These are phyloP conservation scores for Debaryomycetaceae sp. DNA, from an alignment of 1,139 yeast species.

Conservation along the genomic window DNA sequence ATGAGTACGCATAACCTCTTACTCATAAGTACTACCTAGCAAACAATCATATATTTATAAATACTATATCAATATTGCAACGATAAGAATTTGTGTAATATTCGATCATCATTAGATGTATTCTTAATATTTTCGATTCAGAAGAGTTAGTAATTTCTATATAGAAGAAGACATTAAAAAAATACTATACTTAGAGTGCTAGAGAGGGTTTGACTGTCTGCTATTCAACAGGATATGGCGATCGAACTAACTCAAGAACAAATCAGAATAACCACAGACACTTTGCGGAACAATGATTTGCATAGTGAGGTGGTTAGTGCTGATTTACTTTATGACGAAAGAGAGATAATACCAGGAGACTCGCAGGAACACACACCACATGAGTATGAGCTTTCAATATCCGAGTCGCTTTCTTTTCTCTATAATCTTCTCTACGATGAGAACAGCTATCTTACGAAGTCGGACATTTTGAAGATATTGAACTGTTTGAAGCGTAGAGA, in stretches of 20 bases:
- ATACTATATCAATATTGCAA: background rate
- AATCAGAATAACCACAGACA: conserved; percentile 1
- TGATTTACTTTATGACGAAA: background rate
- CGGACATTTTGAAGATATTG: conserved; percentile 35
- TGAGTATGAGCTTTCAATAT: conserved; percentile 40
- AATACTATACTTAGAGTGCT: background rate
- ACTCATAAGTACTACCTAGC: background rate
- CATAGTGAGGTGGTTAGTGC: background rate
- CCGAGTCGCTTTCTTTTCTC: conserved; percentile 39
- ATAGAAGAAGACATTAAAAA: too few species aligned
- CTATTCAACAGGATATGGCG: conserved; percentile 9
- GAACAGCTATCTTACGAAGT: conserved; percentile 28
- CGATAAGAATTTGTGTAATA: background rate
- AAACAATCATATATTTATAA: background rate
- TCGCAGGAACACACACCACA: conserved; percentile 9
- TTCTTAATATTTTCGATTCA: background rate
- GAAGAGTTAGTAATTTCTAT: background rate
- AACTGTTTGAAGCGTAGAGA: conserved; percentile 37
- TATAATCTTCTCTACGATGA: conserved; percentile 40
- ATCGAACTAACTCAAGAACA: conserved; percentile 12
- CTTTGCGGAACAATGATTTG: conserved; percentile 1
- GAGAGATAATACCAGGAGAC: background rate
- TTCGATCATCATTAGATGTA: background rate
- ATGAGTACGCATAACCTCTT: conserved; percentile 17
- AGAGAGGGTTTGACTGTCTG: background rate